Evolutionary conservation across 305 asterid species (phyloP), one percentile per base, ranked within the genome.

Genomic region (Fraxinus paxiana): DNA sequence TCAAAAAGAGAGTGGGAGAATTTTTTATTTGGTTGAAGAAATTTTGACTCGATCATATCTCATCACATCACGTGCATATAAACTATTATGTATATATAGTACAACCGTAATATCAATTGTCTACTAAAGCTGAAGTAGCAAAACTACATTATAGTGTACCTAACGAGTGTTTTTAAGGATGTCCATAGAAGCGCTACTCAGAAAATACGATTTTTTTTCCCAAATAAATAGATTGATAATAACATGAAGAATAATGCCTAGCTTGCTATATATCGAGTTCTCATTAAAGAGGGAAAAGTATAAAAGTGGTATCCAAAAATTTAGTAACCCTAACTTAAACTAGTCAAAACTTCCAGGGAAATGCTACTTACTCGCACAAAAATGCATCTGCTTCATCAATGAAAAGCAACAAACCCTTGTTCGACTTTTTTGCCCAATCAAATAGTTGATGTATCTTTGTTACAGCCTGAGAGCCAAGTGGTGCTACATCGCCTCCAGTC

Each of bases 401-500:
- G 87, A 96, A 96, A 84, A 96, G 98, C 85, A 96, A 83, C 80
- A 94, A 86, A 79, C 99, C 99, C 90, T 79, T 90, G 81, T 90
- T 92, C 41, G 99, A 96, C 83, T 94, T 96, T 81, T 94, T 94
- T n/a, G 95, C 90, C 99, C 99, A 96, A 84, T 96, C 98, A 81
- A 96, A 96, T 83, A 94, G 82, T 82, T 96, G 97, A 82, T 96
- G 99, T 84, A 96, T 94, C 88, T 96, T 96, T 2, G 99, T 96
- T 69, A 96, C 99, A 84, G 99, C 99, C 88, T 96, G 98, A 33
- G 99, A 83, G 2, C 99, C 98, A 76, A 96, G 81, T 17, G 98
- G 99, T 1, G 99, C 99, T 78, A 96, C 97, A 86, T 96, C 99
- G 81, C 99, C 99, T 81, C 99, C 99, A 6, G 99, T 96, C 99